These are phyloP conservation scores for Verticillium nonalfalfae DNA, from an alignment of 2,329 filamentous ascomycete species.

Conservation along the genomic window DNA sequence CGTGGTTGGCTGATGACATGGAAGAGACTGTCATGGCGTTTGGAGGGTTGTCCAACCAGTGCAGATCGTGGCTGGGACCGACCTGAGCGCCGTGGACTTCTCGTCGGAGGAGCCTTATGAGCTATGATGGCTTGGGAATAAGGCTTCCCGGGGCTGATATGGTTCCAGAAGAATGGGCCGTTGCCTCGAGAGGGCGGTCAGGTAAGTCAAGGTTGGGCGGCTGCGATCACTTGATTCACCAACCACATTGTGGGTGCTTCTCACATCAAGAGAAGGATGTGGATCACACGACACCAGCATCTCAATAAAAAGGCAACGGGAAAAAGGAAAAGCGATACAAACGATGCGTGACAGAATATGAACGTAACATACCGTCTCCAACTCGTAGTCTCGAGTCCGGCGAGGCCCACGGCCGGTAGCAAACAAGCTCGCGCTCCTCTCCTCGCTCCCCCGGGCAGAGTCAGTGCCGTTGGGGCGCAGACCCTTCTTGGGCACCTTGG, in stretches of 20 bases:
- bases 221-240: neutral
- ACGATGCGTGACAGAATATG: conserved; percentile 3
- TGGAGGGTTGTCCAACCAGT: too few relatives aligned
- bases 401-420: conserved; percentile 63
- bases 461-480: conserved; percentile 44
- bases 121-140: too few relatives aligned
- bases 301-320: neutral
- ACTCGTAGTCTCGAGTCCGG: conserved; percentile 71
- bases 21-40: too few relatives aligned
- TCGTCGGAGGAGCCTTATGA: too few relatives aligned
- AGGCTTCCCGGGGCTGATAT: neutral
- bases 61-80: too few relatives aligned
- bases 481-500: conserved; percentile 49
- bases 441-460: conserved; percentile 70
- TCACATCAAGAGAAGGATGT: neutral
- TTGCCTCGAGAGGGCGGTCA: neutral
- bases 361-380: conserved; percentile 65
- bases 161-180: neutral
- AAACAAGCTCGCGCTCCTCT: conserved; percentile 57
- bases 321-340: neutral
- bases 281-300: neutral
- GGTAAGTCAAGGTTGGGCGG: neutral
- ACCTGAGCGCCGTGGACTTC: too few relatives aligned
- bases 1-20: too few relatives aligned
- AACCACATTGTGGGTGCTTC: neutral